A percentile compares a stretch with the other conserved stretches of the same genome.
phyloP scores from a whole-genome alignment of 768 basidiomycete genomes.

The Boletus reticuloceps region DNA sequence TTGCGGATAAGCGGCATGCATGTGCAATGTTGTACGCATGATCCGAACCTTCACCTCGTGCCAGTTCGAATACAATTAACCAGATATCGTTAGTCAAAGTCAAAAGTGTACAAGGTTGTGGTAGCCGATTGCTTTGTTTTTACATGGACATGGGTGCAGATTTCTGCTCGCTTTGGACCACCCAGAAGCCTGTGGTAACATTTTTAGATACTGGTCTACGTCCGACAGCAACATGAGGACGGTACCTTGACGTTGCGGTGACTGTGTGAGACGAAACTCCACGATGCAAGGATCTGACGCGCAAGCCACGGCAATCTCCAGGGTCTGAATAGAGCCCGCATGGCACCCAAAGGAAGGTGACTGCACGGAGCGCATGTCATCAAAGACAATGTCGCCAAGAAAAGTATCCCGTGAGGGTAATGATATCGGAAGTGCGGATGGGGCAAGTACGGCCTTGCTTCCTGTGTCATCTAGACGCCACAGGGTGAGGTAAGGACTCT shows the following conservation, averaged over 20 bases:
- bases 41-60: background rate
- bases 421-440: conserved; percentile 9
- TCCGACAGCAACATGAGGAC: background rate
- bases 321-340: conserved; percentile 17
- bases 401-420: conserved; percentile 10
- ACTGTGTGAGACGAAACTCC: conserved; percentile 17
- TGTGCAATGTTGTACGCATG: background rate
- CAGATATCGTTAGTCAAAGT: background rate
- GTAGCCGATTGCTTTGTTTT: background rate
- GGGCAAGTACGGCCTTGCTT: conserved; percentile 3
- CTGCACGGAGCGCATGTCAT: background rate
- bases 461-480: conserved; percentile 16
- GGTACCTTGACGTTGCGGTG: conserved; percentile 22
- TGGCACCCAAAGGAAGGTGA: conserved; percentile 15
- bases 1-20: background rate
- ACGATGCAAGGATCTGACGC: conserved; percentile 21
- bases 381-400: conserved; percentile 18
- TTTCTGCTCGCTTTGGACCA: conserved; percentile 18
- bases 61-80: background rate
- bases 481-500: conserved; percentile 12
- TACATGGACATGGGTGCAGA: background rate
- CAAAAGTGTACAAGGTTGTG: background rate
- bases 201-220: background rate
- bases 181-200: conserved; percentile 12
- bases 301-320: conserved; percentile 22